Conservation (phyloP, 192 early-diverging fungal species). For the Backusella tuberculispora region DNA sequence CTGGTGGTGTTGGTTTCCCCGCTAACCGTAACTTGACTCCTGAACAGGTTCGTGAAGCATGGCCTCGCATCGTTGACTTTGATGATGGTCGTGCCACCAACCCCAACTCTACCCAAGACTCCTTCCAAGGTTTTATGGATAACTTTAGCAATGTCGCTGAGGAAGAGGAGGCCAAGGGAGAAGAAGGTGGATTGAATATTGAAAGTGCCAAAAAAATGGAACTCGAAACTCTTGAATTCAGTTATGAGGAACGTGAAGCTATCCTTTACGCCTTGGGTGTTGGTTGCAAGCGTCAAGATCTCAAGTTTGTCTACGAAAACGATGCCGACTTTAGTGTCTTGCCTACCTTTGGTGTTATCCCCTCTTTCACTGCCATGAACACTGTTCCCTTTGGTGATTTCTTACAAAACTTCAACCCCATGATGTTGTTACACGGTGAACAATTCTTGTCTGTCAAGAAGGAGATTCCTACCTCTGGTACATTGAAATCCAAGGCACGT, state of each 20-base stretch:
- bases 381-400: slow-evolving; percentile 72
- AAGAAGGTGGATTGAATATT: slow-evolving; percentile 63
- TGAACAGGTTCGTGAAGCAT: slow-evolving; percentile 83
- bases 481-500: slow-evolving; percentile 72
- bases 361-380: slow-evolving; percentile 73
- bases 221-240: slow-evolving; percentile 62
- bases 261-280: slow-evolving; percentile 95
- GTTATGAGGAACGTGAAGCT: slow-evolving; percentile 88
- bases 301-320: slow-evolving; percentile 93
- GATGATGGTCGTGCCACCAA: slow-evolving; percentile 94
- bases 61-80: slow-evolving; percentile 88
- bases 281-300: slow-evolving; percentile 85
- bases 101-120: slow-evolving; percentile 77
- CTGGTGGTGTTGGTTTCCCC: slow-evolving; percentile 93
- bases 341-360: slow-evolving; percentile 93
- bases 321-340: slow-evolving; percentile 80
- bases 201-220: slow-evolving; percentile 61
- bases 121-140: slow-evolving; percentile 80
- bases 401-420: slow-evolving; percentile 82
- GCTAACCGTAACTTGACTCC: slow-evolving; percentile 78
- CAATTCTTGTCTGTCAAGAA: slow-evolving; percentile 91
- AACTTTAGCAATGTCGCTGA: slow-evolving; percentile 75
- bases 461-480: slow-evolving; percentile 85
- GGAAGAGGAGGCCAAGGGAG: slow-evolving; percentile 42
- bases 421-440: slow-evolving; percentile 99